Evolutionary conservation across 345 rosid genomes (phyloP).

Genomic region (Acer saccharum): DNA sequence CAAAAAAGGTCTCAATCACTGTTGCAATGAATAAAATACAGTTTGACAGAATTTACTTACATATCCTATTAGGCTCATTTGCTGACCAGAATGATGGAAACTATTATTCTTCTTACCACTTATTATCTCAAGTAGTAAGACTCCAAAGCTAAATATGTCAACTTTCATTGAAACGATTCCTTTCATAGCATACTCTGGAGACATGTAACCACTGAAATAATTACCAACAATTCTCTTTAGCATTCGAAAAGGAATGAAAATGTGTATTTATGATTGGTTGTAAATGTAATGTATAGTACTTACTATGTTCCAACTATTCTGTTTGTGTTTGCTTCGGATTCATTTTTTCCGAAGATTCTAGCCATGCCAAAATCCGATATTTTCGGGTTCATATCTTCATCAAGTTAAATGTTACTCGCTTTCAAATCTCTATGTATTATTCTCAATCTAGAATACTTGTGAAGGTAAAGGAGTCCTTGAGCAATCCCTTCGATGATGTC

Average conservation of each 20-base stretch:
- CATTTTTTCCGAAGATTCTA: background rate
- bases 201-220: constrained; percentile 10
- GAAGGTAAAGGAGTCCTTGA: constrained; percentile 17
- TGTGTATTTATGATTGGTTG: background rate
- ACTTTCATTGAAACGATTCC: background rate
- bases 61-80: constrained; percentile 18
- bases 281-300: background rate
- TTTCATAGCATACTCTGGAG: constrained; percentile 12
- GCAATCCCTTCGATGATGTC: background rate
- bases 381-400: constrained; percentile 19
- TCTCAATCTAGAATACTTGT: constrained; percentile 20
- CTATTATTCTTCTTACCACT: constrained; percentile 16
- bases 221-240: background rate
- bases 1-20: background rate
- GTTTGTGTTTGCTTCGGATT: constrained; percentile 9
- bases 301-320: constrained; percentile 17
- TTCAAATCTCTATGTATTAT: constrained; percentile 7
- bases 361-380: constrained; percentile 16
- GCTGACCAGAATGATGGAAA: background rate
- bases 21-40: too few relatives aligned
- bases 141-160: constrained; percentile 14
- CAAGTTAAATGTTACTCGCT: constrained; percentile 6
- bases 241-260: background rate
- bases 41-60: constrained; percentile 9
- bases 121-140: constrained; percentile 10